Conservation (phyloP, 805 yeast genomes). For the Zygotorulaspora florentina region DNA sequence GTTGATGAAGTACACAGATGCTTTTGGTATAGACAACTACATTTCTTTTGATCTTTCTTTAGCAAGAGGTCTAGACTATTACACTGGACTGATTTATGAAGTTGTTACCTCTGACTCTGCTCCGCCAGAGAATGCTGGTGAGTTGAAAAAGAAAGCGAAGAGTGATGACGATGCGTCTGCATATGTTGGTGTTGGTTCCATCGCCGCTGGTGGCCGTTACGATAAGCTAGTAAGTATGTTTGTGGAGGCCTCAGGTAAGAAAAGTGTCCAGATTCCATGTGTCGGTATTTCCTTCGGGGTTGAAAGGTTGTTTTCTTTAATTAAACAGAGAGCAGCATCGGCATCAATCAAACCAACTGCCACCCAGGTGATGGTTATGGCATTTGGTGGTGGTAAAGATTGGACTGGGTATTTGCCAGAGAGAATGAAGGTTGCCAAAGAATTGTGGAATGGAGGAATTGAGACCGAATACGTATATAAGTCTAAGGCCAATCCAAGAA, state of each 20-base stretch:
- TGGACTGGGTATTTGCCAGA: constrained; percentile 92
- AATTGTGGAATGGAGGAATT: constrained; percentile 83
- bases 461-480: constrained; percentile 91
- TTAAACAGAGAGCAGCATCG: constrained; percentile 68
- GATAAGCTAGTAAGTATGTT: constrained; percentile 97
- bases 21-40: constrained; percentile 65
- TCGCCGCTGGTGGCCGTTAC: constrained; percentile 98
- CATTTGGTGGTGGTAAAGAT: constrained; percentile 96
- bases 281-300: constrained; percentile 97
- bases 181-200: constrained; percentile 93
- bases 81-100: constrained; percentile 95
- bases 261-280: constrained; percentile 81
- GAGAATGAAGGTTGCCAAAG: constrained; percentile 81
- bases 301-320: constrained; percentile 86
- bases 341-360: constrained; percentile 70
- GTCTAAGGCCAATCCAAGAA: constrained; percentile 88
- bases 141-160: constrained; percentile 49
- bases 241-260: constrained; percentile 74
- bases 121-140: constrained; percentile 81
- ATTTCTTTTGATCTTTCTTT: constrained; percentile 88
- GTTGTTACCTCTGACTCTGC: constrained; percentile 94
- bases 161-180: constrained; percentile 75
- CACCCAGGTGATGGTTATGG: constrained; percentile 94
- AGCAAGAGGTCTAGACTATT: constrained; percentile 96
- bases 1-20: constrained; percentile 73